A percentile compares a stretch with the other conserved stretches of the same genome.
phyloP scores from a whole-genome alignment of 2,329 filamentous ascomycete species.

The Phoma sp. region DNA sequence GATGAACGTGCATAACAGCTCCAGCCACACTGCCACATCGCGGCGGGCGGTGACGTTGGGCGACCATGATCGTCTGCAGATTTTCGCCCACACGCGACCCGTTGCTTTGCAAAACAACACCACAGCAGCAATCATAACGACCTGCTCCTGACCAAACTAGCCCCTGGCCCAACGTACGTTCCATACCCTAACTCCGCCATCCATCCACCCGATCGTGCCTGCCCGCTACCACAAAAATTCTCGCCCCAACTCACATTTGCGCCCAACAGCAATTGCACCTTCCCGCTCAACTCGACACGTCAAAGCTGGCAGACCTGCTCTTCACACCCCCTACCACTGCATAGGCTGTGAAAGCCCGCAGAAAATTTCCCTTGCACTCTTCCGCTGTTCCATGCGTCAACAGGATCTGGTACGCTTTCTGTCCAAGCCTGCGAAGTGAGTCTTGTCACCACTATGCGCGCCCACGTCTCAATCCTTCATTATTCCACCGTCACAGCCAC shows the following conservation, averaged over 20 bases:
- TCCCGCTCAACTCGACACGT: conserved; percentile 10
- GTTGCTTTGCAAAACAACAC: conserved; percentile 3
- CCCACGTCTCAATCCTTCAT: neutral
- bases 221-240: conserved; percentile 10
- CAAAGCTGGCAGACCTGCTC: conserved; percentile 43
- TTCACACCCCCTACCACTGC: conserved; percentile 31
- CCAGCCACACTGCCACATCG: conserved; percentile 5
- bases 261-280: conserved; percentile 29
- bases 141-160: neutral
- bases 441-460: conserved; percentile 26
- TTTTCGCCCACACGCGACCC: conserved; percentile 12
- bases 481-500: neutral
- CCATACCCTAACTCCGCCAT: too few relatives aligned
- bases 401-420: conserved; percentile 91
- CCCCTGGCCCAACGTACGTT: conserved; percentile 8
- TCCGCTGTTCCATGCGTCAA: conserved; percentile 76
- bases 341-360: conserved; percentile 48
- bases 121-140: conserved; percentile 4
- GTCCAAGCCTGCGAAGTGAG: conserved; percentile 92
- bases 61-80: conserved; percentile 11
- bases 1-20: conserved; percentile 7
- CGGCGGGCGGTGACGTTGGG: conserved; percentile 16
- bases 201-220: neutral
- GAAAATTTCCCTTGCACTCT: conserved; percentile 28
- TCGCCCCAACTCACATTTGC: conserved; percentile 20